Conservation (phyloP, 441 rosid species). For the Viola pubescens region DNA sequence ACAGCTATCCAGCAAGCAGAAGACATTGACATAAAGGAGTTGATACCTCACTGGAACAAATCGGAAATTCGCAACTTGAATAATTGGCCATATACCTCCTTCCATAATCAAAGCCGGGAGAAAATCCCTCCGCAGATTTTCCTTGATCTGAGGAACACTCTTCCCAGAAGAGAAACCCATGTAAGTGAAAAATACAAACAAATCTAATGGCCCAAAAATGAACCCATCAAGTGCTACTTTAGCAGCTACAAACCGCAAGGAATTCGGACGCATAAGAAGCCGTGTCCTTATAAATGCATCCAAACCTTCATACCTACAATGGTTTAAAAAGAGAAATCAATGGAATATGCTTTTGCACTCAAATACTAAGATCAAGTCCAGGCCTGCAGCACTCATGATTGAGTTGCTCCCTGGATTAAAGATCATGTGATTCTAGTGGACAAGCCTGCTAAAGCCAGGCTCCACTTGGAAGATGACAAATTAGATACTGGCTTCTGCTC, state of each 20-base stretch:
- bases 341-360: not conserved
- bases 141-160: constrained; percentile 37
- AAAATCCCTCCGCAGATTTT: constrained; percentile 46
- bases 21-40: constrained; percentile 41
- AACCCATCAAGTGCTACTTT: constrained; percentile 45
- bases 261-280: constrained; percentile 37
- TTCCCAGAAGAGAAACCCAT: constrained; percentile 52
- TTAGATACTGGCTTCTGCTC: not conserved
- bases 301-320: constrained; percentile 45
- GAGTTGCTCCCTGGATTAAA: not conserved
- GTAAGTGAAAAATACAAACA: constrained; percentile 44
- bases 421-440: not conserved
- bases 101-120: constrained; percentile 41
- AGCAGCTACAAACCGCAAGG: constrained; percentile 39
- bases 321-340: constrained; percentile 2
- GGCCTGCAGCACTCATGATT: not conserved
- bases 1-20: constrained; percentile 59
- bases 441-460: not conserved
- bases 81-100: constrained; percentile 45
- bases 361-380: not conserved
- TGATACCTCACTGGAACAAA: constrained; percentile 52
- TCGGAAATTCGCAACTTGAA: constrained; percentile 44
- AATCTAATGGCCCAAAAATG: constrained; percentile 51
- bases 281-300: constrained; percentile 36
- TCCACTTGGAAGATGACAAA: not conserved